A percentile compares a stretch with the other conserved stretches of the same genome.
Evolutionary conservation across 2,329 filamentous ascomycete species (phyloP).

Genomic region (Incumbomyces lentus): DNA sequence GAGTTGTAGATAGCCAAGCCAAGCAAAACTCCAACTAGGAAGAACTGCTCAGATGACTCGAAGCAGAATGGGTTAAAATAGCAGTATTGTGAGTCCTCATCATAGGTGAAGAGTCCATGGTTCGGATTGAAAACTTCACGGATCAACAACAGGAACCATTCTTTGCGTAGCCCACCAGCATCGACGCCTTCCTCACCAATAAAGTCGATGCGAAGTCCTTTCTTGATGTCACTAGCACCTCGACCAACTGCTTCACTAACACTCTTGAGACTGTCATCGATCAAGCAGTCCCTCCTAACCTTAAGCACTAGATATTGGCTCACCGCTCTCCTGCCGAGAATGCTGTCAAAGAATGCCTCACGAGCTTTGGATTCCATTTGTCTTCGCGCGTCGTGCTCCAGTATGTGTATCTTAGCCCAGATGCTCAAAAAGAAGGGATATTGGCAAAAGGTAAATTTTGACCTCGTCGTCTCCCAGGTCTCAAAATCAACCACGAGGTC

Average conservation of each 20-base stretch:
- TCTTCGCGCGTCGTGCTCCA: conserved; percentile 76
- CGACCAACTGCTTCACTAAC: conserved; percentile 78
- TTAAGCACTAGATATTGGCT: conserved; percentile 69
- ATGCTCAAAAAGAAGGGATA: conserved; percentile 88
- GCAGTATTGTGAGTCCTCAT: conserved; percentile 80
- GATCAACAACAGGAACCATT: conserved; percentile 85
- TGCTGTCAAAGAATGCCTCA: conserved; percentile 84
- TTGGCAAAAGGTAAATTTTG: conserved; percentile 79
- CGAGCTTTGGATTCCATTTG: conserved; percentile 85
- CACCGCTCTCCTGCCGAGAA: conserved; percentile 62
- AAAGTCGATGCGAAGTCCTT: conserved; percentile 76
- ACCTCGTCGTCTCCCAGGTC: conserved; percentile 65
- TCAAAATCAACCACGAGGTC: conserved; percentile 81
- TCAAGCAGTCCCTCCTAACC: conserved; percentile 63
- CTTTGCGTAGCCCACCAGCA: conserved; percentile 78
- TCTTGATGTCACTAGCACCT: conserved; percentile 77
- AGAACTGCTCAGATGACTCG: conserved; percentile 85
- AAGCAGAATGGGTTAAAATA: conserved; percentile 90
- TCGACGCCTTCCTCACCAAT: conserved; percentile 83
- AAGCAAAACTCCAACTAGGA: conserved; percentile 76
- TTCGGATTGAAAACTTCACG: conserved; percentile 85
- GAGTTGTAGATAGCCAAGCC: conserved; percentile 92
- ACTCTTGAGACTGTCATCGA: conserved; percentile 54
- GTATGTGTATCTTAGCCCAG: conserved; percentile 80
- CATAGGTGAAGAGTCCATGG: conserved; percentile 85